Evolutionary conservation across 176 grass and related monocot species (phyloP), one percentile per base, ranked within the genome.

Genomic region (Lolium perenne): DNA sequence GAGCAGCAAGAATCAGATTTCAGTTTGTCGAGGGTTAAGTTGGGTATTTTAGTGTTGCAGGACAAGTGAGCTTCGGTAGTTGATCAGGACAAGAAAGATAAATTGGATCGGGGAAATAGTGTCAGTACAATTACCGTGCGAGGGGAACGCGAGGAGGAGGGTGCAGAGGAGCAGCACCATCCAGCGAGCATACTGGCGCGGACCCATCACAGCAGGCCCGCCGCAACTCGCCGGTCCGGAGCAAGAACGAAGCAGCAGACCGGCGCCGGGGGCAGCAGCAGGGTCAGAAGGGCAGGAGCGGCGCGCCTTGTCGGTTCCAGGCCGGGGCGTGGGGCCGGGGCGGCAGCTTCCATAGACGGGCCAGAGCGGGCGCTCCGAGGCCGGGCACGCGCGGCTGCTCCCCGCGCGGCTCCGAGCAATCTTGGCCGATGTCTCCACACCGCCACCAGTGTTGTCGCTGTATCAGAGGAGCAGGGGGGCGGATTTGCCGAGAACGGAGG

Each of bases 271-370:
- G 10, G 3, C 50, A 70, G 77, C 20, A 9, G 79, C 45, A 4
- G 68, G 6, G 38, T 60, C 17, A 16, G 85, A 56, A 46, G 51
- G 17, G 66, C 20, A 63, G 26, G 80, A 56, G 17, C 67, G 49
- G 14, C 12, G 20, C 38, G 67, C 23, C 67, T 14, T 12, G 48
- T 83, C 2, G 40, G 8, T 84, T 87, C 85, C 49, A n/a, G 80
- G 13, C 43, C 53, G 71, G 71, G 60, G 86, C 54, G 11, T 71
- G 82, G 62, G 18, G 63, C 77, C 70, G 59, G 32, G 32, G 76
- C 50, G 13, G 69, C 89, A 84, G 72, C 45, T 88, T 88, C 90
- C 90, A 91, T 91, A 88, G 77, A 91, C 63, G 35, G 54, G 25
- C 82, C 9, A 46, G 70, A 22, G 53, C 50, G n/a, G 49, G 77